A percentile compares a stretch with the other conserved stretches of the same genome.
These are phyloP conservation scores for Codiaeum variegatum DNA, from an alignment of 441 rosid genomes.

Conservation along the genomic window DNA sequence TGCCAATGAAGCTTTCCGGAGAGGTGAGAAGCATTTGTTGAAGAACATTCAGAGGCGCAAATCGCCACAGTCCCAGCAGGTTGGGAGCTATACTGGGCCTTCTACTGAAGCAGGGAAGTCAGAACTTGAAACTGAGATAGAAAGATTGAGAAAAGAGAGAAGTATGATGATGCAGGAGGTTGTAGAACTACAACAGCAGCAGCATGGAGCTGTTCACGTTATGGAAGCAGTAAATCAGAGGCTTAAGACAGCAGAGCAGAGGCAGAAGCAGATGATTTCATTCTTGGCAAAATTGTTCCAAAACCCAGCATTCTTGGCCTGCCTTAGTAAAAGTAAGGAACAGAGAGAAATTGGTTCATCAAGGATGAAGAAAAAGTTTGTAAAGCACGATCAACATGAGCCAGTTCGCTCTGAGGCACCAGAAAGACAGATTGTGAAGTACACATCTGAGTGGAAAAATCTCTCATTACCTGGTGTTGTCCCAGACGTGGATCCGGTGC, in stretches of 20 bases:
- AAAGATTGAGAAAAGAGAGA: constrained; percentile 62
- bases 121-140: constrained; percentile 55
- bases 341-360: constrained; percentile 38
- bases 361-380: constrained; percentile 54
- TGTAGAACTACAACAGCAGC: constrained; percentile 70
- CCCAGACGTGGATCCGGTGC: constrained; percentile 25
- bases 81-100: constrained; percentile 44
- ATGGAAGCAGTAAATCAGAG: constrained; percentile 52
- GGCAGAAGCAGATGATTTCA: constrained; percentile 76
- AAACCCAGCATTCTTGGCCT: constrained; percentile 57
- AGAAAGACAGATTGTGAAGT: constrained; percentile 45
- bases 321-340: constrained; percentile 48
- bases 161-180: constrained; percentile 65
- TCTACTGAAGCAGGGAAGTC: constrained; percentile 35
- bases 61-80: constrained; percentile 50
- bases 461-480: constrained; percentile 21
- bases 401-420: constrained; percentile 33
- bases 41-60: constrained; percentile 83
- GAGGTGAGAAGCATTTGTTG: constrained; percentile 71
- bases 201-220: constrained; percentile 44
- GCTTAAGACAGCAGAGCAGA: constrained; percentile 65
- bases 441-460: constrained; percentile 35
- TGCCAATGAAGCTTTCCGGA: constrained; percentile 71
- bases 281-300: constrained; percentile 73
- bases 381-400: constrained; percentile 48